A percentile compares a stretch with the other conserved stretches of the same genome.
Evolutionary conservation across 2,329 filamentous ascomycete genomes (phyloP).

Genomic region (Trichoderma breve): DNA sequence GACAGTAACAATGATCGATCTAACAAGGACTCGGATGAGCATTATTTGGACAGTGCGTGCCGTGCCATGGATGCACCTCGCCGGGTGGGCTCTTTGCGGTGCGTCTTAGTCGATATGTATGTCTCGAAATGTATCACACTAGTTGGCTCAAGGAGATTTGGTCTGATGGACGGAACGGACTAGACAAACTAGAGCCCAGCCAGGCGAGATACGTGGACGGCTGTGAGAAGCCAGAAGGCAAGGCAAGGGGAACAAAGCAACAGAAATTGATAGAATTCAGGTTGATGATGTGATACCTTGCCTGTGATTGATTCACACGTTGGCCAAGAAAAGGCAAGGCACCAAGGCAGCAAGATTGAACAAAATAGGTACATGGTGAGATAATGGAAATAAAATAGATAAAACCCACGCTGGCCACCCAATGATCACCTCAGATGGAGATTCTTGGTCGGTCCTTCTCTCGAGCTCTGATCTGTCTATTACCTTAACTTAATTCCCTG

Average conservation of each 20-base stretch:
- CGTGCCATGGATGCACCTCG: not conserved
- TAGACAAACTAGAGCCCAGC: too few relatives aligned
- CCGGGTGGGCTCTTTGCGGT: not conserved
- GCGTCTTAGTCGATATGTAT: constrained; percentile 1
- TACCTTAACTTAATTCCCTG: not conserved
- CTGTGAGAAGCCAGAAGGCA: not conserved
- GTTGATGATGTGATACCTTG: too few relatives aligned
- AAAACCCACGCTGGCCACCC: not conserved
- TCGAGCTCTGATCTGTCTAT: not conserved
- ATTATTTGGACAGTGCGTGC: not conserved
- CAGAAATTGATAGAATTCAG: not conserved
- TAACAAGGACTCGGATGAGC: not conserved
- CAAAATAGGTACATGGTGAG: not conserved
- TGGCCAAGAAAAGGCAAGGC: not conserved
- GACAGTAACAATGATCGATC: not conserved
- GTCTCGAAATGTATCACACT: constrained; percentile 7
- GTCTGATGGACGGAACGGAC: not conserved
- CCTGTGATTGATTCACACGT: too few relatives aligned
- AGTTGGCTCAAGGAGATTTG: not conserved
- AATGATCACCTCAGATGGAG: not conserved
- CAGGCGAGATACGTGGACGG: not conserved
- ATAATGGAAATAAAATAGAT: not conserved
- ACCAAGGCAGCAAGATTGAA: not conserved
- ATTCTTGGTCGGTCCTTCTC: not conserved
- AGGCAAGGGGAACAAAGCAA: not conserved